Evolutionary conservation across 768 basidiomycete species (phyloP).

Genomic region (Mycena haematopus): DNA sequence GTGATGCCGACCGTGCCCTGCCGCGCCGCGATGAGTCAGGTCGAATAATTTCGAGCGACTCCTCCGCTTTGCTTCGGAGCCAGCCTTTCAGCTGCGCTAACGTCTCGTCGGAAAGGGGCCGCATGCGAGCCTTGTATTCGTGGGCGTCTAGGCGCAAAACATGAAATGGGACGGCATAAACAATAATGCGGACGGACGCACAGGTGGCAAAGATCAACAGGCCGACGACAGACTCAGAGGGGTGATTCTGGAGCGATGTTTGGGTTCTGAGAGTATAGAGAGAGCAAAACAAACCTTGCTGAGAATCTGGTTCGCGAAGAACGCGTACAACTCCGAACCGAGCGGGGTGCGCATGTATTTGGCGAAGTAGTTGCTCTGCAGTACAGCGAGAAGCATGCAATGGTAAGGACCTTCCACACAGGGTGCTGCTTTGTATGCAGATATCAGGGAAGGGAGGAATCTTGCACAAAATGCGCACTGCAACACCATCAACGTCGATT

Average conservation of each 20-base stretch:
- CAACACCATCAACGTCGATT: background rate
- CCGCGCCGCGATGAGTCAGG: background rate
- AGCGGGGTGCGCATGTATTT: conserved; percentile 1
- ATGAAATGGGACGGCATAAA: background rate
- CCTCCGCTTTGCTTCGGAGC: background rate
- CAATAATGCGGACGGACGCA: background rate
- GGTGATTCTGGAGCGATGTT: background rate
- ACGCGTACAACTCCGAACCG: background rate
- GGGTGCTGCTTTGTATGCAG: conserved; percentile 4
- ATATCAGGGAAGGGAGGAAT: conserved; percentile 4
- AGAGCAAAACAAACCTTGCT: background rate
- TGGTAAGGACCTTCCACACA: background rate
- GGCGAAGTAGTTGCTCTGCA: conserved; percentile 7
- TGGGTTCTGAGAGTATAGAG: background rate
- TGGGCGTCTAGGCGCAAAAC: background rate
- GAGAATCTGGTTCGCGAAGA: background rate
- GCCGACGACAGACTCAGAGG: background rate
- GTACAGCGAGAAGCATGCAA: background rate
- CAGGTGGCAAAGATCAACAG: conserved; percentile 9
- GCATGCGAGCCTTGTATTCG: conserved; percentile 5
- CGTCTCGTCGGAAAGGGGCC: background rate
- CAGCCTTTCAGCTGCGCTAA: background rate
- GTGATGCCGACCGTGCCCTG: background rate
- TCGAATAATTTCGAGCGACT: background rate
- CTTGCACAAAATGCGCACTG: conserved; percentile 7